phyloP scores from a whole-genome alignment of 495 filamentous ascomycete genomes.

The Polyplosphaeria fusca region DNA sequence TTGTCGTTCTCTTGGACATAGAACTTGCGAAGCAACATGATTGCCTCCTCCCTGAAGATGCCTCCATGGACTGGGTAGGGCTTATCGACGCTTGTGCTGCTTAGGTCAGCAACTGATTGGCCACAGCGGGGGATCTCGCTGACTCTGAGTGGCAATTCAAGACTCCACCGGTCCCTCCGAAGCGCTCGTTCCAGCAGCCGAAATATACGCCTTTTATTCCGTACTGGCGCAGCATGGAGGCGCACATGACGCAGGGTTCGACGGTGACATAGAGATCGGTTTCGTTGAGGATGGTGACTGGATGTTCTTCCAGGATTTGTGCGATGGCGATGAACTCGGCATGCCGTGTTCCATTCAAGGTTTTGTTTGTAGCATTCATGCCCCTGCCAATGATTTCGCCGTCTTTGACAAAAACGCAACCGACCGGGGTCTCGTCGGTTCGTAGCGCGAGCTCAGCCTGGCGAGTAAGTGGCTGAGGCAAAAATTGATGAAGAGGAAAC shows the following conservation, averaged over 20 bases:
- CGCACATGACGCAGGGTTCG: conserved; percentile 98
- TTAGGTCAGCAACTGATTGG: background rate
- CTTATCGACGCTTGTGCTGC: conserved; percentile 59
- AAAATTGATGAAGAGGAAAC: background rate
- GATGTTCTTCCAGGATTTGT: conserved; percentile 55
- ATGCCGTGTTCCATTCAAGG: conserved; percentile 81
- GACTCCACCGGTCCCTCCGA: conserved; percentile 92
- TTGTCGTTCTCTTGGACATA: conserved; percentile 96
- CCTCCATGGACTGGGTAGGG: conserved; percentile 77
- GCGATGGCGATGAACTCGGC: conserved; percentile 88
- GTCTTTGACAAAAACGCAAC: conserved; percentile 83
- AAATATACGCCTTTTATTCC: conserved; percentile 81
- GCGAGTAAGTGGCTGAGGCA: background rate
- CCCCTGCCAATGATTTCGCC: conserved; percentile 73
- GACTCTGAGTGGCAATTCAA: conserved; percentile 78
- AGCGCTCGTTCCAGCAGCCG: conserved; percentile 92
- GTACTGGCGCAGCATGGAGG: conserved; percentile 82
- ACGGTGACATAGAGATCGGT: conserved; percentile 93
- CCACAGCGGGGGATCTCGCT: conserved; percentile 14
- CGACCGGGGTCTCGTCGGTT: conserved; percentile 88
- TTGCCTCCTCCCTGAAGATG: conserved; percentile 80
- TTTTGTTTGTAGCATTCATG: conserved; percentile 95
- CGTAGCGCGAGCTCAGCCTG: conserved; percentile 77
- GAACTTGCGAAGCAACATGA: conserved; percentile 85
- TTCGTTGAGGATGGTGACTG: conserved; percentile 59